These are phyloP conservation scores for Neoscytalidium dimidiatum DNA, from an alignment of 2,329 filamentous ascomycete genomes.

Conservation along the genomic window DNA sequence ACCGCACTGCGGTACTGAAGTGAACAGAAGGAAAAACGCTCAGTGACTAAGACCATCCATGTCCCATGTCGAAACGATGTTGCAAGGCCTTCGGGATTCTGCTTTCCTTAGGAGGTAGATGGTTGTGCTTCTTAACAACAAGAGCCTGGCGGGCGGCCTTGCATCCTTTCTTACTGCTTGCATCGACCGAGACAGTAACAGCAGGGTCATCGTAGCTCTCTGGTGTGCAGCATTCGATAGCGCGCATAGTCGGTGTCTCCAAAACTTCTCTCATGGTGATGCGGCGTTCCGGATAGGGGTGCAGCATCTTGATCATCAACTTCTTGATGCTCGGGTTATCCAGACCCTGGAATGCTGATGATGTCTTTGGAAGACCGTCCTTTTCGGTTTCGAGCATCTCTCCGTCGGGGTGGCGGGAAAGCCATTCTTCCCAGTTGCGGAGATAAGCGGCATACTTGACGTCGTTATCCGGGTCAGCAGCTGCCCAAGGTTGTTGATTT, in stretches of 20 bases:
- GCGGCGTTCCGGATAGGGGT: constrained; percentile 73
- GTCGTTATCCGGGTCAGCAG: constrained; percentile 57
- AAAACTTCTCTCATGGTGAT: constrained; percentile 69
- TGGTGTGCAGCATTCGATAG: constrained; percentile 75
- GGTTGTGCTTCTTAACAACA: constrained; percentile 47
- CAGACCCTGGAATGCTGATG: constrained; percentile 65
- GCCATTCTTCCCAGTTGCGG: constrained; percentile 69
- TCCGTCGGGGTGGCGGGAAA: constrained; percentile 54
- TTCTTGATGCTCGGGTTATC: constrained; percentile 69
- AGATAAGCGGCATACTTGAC: constrained; percentile 65
- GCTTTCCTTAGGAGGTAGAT: constrained; percentile 44
- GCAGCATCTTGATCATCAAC: constrained; percentile 77
- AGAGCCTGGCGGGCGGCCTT: constrained; percentile 37
- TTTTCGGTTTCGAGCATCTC: not conserved
- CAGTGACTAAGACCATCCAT: constrained; percentile 28
- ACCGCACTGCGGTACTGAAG: no score
- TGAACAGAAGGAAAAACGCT: not conserved
- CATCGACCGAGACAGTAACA: constrained; percentile 58
- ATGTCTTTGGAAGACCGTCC: constrained; percentile 64
- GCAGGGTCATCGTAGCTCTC: constrained; percentile 68
- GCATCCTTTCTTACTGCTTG: constrained; percentile 46
- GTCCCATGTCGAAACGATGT: constrained; percentile 43
- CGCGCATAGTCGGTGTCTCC: constrained; percentile 71
- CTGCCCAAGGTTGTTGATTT: constrained; percentile 75
- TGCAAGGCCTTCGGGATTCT: constrained; percentile 36